Evolutionary conservation across 2,329 filamentous ascomycete species (phyloP).

Genomic region (Pochonia chlamydosporia): DNA sequence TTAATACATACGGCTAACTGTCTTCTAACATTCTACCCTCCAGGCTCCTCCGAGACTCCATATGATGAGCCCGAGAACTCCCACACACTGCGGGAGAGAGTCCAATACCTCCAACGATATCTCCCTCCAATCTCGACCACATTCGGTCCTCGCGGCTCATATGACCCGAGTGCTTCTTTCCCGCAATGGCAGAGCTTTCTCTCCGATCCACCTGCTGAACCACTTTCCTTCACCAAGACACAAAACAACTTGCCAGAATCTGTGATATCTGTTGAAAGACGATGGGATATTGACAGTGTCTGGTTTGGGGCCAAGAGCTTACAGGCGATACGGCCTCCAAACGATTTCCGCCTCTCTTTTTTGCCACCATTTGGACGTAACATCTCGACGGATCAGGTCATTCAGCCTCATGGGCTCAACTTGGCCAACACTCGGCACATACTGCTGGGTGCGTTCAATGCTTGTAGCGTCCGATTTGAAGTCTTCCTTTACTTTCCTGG

Average conservation of each 20-base stretch:
- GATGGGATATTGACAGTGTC: conserved; percentile 9
- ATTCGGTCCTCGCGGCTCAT: not conserved
- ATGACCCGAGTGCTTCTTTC: not conserved
- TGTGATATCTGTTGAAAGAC: not conserved
- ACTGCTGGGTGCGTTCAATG: too few species aligned
- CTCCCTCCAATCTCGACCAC: not conserved
- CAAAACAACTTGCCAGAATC: not conserved
- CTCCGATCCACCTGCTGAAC: not conserved
- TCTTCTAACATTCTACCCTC: too few species aligned
- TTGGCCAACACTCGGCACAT: too few species aligned
- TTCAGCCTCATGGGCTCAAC: too few species aligned
- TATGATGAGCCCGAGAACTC: not conserved
- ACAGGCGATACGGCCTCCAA: not conserved
- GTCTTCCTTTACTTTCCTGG: too few species aligned
- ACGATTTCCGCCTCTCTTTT: too few species aligned
- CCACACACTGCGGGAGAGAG: not conserved
- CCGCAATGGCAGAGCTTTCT: not conserved
- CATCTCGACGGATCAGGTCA: too few species aligned
- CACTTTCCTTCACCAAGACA: not conserved
- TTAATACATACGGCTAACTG: too few species aligned
- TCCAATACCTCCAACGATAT: not conserved
- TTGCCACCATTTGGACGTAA: too few species aligned
- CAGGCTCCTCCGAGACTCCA: not conserved
- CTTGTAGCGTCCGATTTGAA: too few species aligned
- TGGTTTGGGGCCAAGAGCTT: conserved; percentile 5